Base-by-base conservation (phyloP, 1,139 yeast genomes). In the Insectozyma bohioensis region DNA sequence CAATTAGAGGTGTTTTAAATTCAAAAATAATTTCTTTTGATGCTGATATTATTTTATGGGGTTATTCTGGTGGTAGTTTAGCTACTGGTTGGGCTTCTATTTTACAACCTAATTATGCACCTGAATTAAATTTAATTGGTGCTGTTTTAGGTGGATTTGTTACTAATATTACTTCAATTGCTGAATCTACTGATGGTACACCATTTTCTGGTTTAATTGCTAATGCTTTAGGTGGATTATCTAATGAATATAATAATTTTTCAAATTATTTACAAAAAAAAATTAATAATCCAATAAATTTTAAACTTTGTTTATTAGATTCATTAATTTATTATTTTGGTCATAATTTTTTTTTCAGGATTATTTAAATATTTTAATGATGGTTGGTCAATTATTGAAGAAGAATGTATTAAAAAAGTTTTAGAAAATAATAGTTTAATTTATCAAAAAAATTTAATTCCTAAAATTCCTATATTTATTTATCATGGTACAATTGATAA, bases 41-140 rank as follows among this genome's bases (percentile, higher is more conserved):
- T 31, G 65, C 70, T 4, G 43, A 51, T 27, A 47, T 56, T 1
- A 54, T 50, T 1, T 13, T 59, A 21, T 65, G 66, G 64, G 72
- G 72, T 0, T 66, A 62, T 38, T 61, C 68, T 6, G 72, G 72
- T 15, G 72, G 72, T 1, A 47, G 65, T 2, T 41, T 63, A n/a
- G 64, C 71, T 3, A 41, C 61, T 4, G 56, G 56, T 1, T 65
- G 70, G 70, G 68, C 67, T 5, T 56, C 67, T 1, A 48, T 57
- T 9, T 40, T 63, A 21, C 61, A 56, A 30, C 59, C 63, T 2
- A 31, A 36, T 1, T 62, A 61, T 35, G 67, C 67, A 0, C 63
- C 63, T 2, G 63, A 61, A 6, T 44, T 62, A 23, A 39, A 49
- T 28, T 28, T 61, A 7, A 30, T 56, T 19, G 67, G 64, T 12